Base-by-base conservation (phyloP, 768 basidiomycete species). In the Hydnomerulius pinastri region DNA sequence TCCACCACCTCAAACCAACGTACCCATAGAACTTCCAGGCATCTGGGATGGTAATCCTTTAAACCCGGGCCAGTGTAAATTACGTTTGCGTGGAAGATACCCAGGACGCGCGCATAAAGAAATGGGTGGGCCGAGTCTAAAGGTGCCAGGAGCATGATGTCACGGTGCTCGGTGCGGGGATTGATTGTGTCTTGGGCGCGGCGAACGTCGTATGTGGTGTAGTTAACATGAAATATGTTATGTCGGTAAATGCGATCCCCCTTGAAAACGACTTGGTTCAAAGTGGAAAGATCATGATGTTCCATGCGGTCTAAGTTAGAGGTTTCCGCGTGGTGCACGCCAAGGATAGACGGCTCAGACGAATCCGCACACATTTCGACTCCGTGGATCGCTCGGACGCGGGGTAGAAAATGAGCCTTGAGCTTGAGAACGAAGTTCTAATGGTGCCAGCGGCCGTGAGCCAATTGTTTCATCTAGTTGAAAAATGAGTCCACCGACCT, bases 131-230 rank as follows among this genome's bases (percentile, higher is more conserved):
- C 17, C 6, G 17, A 3, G 1, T 4, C 36, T 7, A 50, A 12
- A 33, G 20, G 21, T 3, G 51, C n/a, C 9, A 60, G 60, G 9
- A 58, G 21, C 64, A 67, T 66, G 39, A 66, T 47, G 41, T 63
- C 35, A 32, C 48, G 29, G 25, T 55, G 56, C 15, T 23, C 10
- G 13, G 45, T 51, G 12, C 18, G 30, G 4, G 53, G 25, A 13
- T 63, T 57, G 24, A 66, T 48, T 10, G 50, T 18, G 41, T 66
- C 62, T 33, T 57, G 46, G 11, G 35, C 57, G 0, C 56, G 44
- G 4, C 56, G 56, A 1, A 68, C 30, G 50, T 68, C 57, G 25
- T 69, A 69, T 1, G 58, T 67, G 8, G 63, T 70, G 42, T 65
- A 65, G 37, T 67, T 65, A 30, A 70, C 27, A 4, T 47, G 47